Base-by-base conservation (phyloP, 2,329 filamentous ascomycete genomes). In the Phaeosphaeria sp. region DNA sequence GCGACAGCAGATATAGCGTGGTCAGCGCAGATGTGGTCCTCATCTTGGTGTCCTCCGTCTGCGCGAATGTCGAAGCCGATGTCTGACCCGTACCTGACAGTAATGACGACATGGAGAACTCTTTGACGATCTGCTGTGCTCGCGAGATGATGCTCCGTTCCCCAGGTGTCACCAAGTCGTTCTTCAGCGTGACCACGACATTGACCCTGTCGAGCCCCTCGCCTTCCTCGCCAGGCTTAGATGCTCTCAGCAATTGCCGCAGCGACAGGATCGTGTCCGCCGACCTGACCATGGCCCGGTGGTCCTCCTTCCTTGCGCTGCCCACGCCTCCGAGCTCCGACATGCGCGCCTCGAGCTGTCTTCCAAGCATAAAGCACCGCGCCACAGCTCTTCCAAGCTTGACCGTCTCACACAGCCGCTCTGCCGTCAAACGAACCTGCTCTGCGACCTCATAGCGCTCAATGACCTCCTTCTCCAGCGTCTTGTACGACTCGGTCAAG, bases 321-420 rank as follows among this genome's bases (percentile, higher is more conserved):
- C 81, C 69, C 24, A 79, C 75, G 2, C 82, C 79, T 2, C 82
- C 83, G 5, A 91, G 81, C 75, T 96, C 93, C 0, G 86, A 81
- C 71, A 96, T 85, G 74, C 96, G 91, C n/a, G 91, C 85, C 74
- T 98, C 92, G 11, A 99, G 84, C 79, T 96, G 92, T 45, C 93
- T 83, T 0, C 92, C 93, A 2, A 98, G 81, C 70, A 91, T 89
- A 43, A 98, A 82, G 71, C 91, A 93, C 51, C 94, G 84, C 44
- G 87, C 88, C 13, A 96, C 91, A 0, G 89, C 87, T 44, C 93
- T 82, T 1, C 90, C 91, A 2, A 98, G 81, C 59, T 88, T 86
- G 59, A 97, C 82, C 0, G 93, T 92, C 69, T 91, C 87, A 84
- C 92, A 92, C 25, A 97, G 84, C 11, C 93, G 86, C 68, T 91